phyloP scores from a whole-genome alignment of 2,329 filamentous ascomycete species.

The Blumeriella jaapii region DNA sequence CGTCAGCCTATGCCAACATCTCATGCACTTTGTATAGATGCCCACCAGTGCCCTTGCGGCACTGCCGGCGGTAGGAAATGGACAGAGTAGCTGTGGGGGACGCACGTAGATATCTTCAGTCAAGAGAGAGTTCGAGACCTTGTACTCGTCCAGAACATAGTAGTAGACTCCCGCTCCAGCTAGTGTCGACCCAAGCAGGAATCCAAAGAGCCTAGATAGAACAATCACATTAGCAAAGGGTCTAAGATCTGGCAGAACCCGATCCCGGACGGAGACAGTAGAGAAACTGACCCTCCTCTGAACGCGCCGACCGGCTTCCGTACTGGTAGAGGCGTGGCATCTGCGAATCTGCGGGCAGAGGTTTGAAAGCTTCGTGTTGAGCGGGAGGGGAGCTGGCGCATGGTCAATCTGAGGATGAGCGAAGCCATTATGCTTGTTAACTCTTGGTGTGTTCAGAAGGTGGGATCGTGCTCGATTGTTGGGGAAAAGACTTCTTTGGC shows the following conservation, averaged over 20 bases:
- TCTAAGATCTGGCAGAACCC: no score
- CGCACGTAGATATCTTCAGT: slow-evolving; percentile 93
- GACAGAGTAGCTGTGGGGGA: slow-evolving; percentile 30
- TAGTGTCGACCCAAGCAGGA: slow-evolving; percentile 72
- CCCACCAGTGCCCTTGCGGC: no score
- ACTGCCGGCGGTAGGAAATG: slow-evolving; percentile 2
- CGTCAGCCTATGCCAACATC: no score
- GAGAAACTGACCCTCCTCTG: slow-evolving; percentile 48
- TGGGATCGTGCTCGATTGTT: no score
- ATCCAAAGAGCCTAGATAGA: slow-evolving; percentile 67
- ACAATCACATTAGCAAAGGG: not conserved
- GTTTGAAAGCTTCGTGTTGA: slow-evolving; percentile 27
- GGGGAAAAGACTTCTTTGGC: not conserved
- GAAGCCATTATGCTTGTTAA: slow-evolving; percentile 31
- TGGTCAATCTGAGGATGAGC: slow-evolving; percentile 30
- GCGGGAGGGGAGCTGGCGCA: slow-evolving; percentile 27
- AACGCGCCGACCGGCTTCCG: slow-evolving; percentile 60
- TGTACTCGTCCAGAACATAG: slow-evolving; percentile 89
- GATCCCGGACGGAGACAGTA: not conserved
- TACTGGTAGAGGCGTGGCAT: slow-evolving; percentile 35
- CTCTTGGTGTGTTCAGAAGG: no score
- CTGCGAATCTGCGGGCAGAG: slow-evolving; percentile 29
- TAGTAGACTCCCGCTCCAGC: slow-evolving; percentile 78
- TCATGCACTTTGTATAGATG: no score
- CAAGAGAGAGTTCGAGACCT: slow-evolving; percentile 82